Evolutionary conservation across 2,329 filamentous ascomycete genomes (phyloP), one percentile per base, ranked within the genome.

Genomic region (Hypoxylon sp.): DNA sequence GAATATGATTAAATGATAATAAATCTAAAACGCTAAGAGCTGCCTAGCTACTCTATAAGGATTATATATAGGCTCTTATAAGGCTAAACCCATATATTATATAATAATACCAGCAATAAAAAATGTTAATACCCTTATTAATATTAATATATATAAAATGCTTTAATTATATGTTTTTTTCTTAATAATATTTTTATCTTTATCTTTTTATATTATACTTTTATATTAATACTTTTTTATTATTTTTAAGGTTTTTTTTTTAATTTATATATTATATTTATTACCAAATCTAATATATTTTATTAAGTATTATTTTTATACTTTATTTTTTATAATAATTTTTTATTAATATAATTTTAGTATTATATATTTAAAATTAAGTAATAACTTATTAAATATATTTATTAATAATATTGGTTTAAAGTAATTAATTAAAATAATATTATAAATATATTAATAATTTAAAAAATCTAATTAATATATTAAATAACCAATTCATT

Each of bases 301-400:
- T n/a, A 39, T 39, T 39, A 39, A n/a, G n/a, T 14, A 39, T 39
- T 39, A 39, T 14, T 39, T 39, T 39, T n/a, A n/a, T 5, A n/a
- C 13, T 39, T 39, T 39, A 39, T 39, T 5, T n/a, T 39, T 39
- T 5, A 39, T 5, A 5, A 39, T 39, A 39, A 39, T 39, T 39
- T n/a, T 3, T 5, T 14, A n/a, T n/a, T 39, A 39, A 39, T 39
- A 39, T 2, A n/a, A 14, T 39, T 39, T n/a, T n/a, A n/a, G 4
- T 14, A 39, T 39, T n/a, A 39, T n/a, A 39, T 39, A 39, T 14
- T n/a, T 39, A 39, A 39, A 5, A 1, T 39, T 39, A 14, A 39
- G n/a, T 39, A 39, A 39, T 14, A 39, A 39, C 5, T 39, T 39
- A n/a, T 39, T 39, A 39, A 39, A 39, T 37, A 37, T 37, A 37